Base-by-base conservation (phyloP, 2,329 filamentous ascomycete genomes). In the Davidsoniella australis region DNA sequence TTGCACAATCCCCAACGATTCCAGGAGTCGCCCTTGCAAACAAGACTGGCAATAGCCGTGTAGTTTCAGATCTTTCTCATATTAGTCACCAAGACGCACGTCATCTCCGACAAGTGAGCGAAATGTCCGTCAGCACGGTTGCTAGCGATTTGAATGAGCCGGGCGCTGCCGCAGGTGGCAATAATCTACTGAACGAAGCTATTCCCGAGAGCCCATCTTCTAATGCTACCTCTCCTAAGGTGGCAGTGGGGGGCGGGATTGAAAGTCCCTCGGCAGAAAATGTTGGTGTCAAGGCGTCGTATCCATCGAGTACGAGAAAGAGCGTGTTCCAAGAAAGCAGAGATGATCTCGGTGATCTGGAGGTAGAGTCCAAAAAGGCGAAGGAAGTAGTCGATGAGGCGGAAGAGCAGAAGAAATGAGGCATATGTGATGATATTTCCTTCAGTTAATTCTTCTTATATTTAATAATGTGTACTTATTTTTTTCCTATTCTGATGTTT, bases 71-170 rank as follows among this genome's bases (percentile, higher is more conserved):
- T 33, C 29, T 33, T 9, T 33, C 29, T 17, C 33, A 61, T 26
- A 54, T 69, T 24, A 68, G 63, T 55, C 65, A 68, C 37, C 59
- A 61, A 8, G 64, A 68, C 18, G 55, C 60, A 10, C 52, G 60
- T 9, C 68, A 70, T 50, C 55, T 68, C 48, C 61, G 68, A 2
- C 62, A 68, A 38, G 59, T 65, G 41, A 69, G 66, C 57, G 64
- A 66, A 52, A 58, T 59, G 1, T 68, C 64, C 2, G 63, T 68
- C 20, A 64, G 61, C 50, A 65, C 64, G 33, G 29, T 50, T 33
- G 29, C 29, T 12, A 12, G 29, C 12, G 29, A 33, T 33, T 33
- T 12, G 12, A 14, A 18, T 7, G 18, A 18, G 12, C 12, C 18
- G n/a, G 14, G 50, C 51, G 2, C 50, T 44, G 8, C 18, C 4